Evolutionary conservation across 768 basidiomycete genomes (phyloP).

Genomic region (Strobilomyces confusus): DNA sequence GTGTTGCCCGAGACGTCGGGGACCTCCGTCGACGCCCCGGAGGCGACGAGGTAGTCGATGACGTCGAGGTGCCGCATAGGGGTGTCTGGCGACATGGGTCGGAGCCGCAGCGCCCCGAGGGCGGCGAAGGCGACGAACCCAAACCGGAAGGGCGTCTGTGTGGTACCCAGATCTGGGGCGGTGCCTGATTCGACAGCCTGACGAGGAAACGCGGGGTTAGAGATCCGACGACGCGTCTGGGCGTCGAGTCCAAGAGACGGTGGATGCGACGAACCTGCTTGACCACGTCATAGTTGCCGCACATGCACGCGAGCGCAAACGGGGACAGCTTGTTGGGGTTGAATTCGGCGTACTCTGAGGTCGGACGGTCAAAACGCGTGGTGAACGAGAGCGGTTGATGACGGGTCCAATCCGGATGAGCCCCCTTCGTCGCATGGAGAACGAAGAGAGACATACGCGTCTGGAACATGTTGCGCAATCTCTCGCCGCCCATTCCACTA

Average conservation of each 20-base stretch:
- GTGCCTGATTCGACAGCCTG: conserved; percentile 25
- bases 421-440: not conserved
- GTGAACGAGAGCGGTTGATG: not conserved
- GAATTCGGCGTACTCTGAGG: conserved; percentile 18
- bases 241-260: too few relatives aligned
- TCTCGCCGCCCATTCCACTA: conserved; percentile 22
- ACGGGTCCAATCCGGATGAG: not conserved
- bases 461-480: conserved; percentile 29
- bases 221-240: not conserved
- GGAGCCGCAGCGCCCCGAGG: conserved; percentile 39
- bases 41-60: conserved; percentile 39
- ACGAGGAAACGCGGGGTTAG: not conserved
- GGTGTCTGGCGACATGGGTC: conserved; percentile 3
- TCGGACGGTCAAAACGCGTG: not conserved
- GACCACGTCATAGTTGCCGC: conserved; percentile 18
- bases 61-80: conserved; percentile 31
- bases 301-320: conserved; percentile 26
- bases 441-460: conserved; percentile 11
- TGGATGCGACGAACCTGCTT: conserved; percentile 14
- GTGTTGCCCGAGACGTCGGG: conserved; percentile 48
- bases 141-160: conserved; percentile 41
- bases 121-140: conserved; percentile 41
- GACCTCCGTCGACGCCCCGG: conserved; percentile 38
- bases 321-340: conserved; percentile 17
- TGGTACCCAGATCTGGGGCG: conserved; percentile 36